phyloP scores from a whole-genome alignment of 306 rosid genomes.

The Cicer pinnatifidum region DNA sequence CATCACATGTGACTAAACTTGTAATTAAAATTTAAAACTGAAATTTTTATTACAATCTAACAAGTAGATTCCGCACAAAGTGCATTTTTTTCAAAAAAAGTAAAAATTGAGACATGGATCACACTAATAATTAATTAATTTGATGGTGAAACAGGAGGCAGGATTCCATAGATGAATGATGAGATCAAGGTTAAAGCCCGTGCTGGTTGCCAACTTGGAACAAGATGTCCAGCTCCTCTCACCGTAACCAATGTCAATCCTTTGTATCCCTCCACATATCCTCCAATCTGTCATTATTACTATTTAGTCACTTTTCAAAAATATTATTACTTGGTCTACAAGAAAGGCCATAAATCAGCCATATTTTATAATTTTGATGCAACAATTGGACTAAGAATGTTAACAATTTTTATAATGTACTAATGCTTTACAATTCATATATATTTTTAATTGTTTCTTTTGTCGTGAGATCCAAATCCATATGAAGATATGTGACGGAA shows the following conservation, averaged over 20 bases:
- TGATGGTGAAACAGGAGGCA: constrained; percentile 50
- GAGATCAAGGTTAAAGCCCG: constrained; percentile 56
- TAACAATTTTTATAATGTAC: too few relatives aligned
- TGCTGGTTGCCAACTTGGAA: constrained; percentile 69
- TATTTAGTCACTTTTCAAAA: not conserved
- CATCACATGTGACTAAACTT: not conserved
- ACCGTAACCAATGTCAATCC: constrained; percentile 58
- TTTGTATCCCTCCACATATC: constrained; percentile 56
- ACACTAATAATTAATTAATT: constrained; percentile 7
- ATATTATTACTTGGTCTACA: not conserved
- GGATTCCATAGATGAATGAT: constrained; percentile 51
- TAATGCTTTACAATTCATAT: not conserved
- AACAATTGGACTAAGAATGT: not conserved
- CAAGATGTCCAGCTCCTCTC: constrained; percentile 66
- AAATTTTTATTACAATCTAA: not conserved
- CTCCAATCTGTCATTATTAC: constrained; percentile 55
- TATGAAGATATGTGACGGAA: not conserved
- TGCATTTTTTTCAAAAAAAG: not conserved
- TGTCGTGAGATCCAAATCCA: not conserved
- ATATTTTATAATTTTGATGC: not conserved
- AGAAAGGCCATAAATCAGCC: not conserved
- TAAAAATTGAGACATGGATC: not conserved
- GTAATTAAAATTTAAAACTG: not conserved
- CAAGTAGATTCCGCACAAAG: not conserved
- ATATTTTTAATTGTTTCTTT: not conserved